Evolutionary conservation across 345 rosid species (phyloP).

Genomic region (Atalantia buxifolia): DNA sequence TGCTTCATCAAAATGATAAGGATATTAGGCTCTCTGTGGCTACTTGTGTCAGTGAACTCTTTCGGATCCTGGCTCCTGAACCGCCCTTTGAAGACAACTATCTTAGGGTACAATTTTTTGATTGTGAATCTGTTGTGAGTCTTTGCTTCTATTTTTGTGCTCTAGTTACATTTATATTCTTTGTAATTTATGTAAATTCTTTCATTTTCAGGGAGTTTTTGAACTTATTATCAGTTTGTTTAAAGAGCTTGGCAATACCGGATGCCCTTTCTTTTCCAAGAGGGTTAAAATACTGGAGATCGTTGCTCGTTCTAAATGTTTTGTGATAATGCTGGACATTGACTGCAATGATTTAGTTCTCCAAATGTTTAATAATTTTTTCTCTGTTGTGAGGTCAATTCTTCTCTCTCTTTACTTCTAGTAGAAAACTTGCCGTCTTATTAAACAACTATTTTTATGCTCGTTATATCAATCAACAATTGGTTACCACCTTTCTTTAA

Average conservation of each 20-base stretch:
- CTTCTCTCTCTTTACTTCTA: slow-evolving; percentile 7
- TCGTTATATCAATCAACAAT: background rate
- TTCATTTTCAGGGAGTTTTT: slow-evolving; percentile 64
- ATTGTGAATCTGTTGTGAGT: background rate
- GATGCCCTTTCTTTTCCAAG: slow-evolving; percentile 66
- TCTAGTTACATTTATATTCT: background rate
- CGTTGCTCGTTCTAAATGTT: slow-evolving; percentile 67
- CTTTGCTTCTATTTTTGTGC: background rate
- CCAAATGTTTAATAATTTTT: slow-evolving; percentile 72
- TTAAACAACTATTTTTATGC: background rate
- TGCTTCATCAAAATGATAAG: slow-evolving; percentile 58
- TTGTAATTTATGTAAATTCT: background rate
- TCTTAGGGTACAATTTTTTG: slow-evolving; percentile 47
- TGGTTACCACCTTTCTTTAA: slow-evolving; percentile 3
- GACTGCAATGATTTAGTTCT: slow-evolving; percentile 60
- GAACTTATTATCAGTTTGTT: slow-evolving; percentile 56
- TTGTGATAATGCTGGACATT: slow-evolving; percentile 69
- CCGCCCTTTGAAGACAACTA: slow-evolving; percentile 72
- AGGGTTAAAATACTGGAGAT: slow-evolving; percentile 85
- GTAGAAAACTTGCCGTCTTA: background rate
- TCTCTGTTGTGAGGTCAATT: slow-evolving; percentile 69
- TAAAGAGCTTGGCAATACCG: slow-evolving; percentile 63
- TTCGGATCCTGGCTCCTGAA: slow-evolving; percentile 78
- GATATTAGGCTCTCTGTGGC: slow-evolving; percentile 76
- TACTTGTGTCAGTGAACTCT: slow-evolving; percentile 64